Evolutionary conservation across 164 flowering plant species (phyloP).

Genomic region (Dillenia suffruticosa): DNA sequence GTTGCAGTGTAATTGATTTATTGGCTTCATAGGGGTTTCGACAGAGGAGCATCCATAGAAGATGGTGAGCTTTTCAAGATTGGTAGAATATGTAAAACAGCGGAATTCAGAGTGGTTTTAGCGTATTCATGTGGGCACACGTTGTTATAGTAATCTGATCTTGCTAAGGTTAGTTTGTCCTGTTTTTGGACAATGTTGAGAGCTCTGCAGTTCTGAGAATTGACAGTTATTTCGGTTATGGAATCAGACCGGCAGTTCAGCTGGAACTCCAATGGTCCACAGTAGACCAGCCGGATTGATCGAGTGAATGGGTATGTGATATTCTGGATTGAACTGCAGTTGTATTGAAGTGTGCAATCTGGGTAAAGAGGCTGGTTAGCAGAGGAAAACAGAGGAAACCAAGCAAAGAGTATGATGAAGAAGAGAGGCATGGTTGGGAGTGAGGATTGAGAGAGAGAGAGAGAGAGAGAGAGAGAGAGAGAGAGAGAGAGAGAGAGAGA

Average conservation of each 20-base stretch:
- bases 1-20: constrained; percentile 21
- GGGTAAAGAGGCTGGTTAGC: constrained; percentile 13
- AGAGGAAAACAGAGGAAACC: background rate
- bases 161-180: constrained; percentile 15
- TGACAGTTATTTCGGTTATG: constrained; percentile 11
- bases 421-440: constrained; percentile 2
- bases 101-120: constrained; percentile 13
- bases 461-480: background rate
- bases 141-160: constrained; percentile 27
- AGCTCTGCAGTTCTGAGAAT: constrained; percentile 25
- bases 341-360: constrained; percentile 15
- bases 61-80: constrained; percentile 5
- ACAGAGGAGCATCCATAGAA: constrained; percentile 14
- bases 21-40: background rate
- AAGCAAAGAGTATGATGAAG: constrained; percentile 9
- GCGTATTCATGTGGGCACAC: constrained; percentile 18
- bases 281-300: constrained; percentile 28
- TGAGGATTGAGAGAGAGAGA: background rate
- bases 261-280: constrained; percentile 34
- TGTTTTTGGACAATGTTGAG: constrained; percentile 15
- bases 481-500: too few species aligned
- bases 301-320: constrained; percentile 40
- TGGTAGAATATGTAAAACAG: background rate
- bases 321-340: constrained; percentile 28
- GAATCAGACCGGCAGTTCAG: constrained; percentile 22